These are phyloP conservation scores for Xylaria sp. DNA, from an alignment of 495 filamentous ascomycete genomes.

Conservation along the genomic window DNA sequence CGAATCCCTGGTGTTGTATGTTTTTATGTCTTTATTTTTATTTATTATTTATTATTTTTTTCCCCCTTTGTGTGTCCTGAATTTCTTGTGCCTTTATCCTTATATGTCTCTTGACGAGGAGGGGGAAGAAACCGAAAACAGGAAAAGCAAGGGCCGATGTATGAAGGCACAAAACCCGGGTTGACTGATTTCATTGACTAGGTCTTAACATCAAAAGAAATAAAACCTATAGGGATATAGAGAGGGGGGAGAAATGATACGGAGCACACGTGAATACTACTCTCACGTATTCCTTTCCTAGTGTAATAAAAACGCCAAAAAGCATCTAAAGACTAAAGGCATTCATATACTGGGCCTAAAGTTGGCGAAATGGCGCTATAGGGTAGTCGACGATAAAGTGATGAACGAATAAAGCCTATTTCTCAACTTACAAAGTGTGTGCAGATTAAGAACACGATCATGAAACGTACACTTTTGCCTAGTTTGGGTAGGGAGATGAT, in stretches of 20 bases:
- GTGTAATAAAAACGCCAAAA: background rate
- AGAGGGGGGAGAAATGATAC: no score
- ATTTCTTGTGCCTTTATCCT: no score
- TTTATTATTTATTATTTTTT: no score
- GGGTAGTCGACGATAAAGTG: background rate
- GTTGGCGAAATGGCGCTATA: background rate
- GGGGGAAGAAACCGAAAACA: no score
- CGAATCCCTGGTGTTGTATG: conserved; percentile 56
- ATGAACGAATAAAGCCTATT: background rate
- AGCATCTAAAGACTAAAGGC: background rate
- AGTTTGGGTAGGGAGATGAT: background rate
- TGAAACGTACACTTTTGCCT: background rate
- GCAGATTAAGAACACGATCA: background rate
- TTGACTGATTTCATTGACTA: background rate
- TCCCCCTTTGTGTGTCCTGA: no score
- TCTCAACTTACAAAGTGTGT: background rate
- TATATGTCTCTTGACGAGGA: no score
- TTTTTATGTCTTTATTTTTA: no score
- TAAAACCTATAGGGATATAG: background rate
- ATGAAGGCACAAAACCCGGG: background rate
- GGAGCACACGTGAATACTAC: background rate
- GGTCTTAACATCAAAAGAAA: background rate
- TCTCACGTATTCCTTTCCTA: background rate
- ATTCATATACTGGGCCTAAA: background rate
- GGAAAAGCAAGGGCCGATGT: no score